Evolutionary conservation across 2,329 filamentous ascomycete species (phyloP).

Genomic region (Fonsecaea multimorphosa): DNA sequence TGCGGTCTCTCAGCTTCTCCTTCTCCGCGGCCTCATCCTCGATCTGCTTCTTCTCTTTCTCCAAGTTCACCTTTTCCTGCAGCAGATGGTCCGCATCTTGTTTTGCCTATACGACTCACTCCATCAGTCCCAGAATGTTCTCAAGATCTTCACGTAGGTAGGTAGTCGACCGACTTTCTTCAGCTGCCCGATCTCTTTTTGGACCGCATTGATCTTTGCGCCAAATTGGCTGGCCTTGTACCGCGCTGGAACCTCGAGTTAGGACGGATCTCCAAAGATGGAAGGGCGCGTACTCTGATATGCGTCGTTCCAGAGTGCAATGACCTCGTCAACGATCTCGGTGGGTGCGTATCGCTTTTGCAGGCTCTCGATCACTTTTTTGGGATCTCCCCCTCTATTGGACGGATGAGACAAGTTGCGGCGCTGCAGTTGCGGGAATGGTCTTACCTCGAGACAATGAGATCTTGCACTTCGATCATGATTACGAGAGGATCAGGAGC

Average conservation of each 20-base stretch:
- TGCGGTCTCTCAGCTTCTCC: conserved; percentile 73
- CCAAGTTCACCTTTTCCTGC: conserved; percentile 75
- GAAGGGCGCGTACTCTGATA: conserved; percentile 22
- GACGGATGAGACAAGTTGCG: conserved; percentile 16
- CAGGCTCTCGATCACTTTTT: conserved; percentile 91
- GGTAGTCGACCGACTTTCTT: conserved; percentile 69
- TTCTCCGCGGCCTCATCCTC: conserved; percentile 78
- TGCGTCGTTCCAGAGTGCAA: conserved; percentile 50
- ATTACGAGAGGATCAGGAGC: not conserved
- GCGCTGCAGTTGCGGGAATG: conserved; percentile 1
- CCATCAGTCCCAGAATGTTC: conserved; percentile 8
- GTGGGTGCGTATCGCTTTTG: conserved; percentile 78
- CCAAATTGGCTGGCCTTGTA: conserved; percentile 81
- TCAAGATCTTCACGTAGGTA: not conserved
- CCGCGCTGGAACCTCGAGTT: conserved; percentile 58
- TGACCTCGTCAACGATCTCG: conserved; percentile 88
- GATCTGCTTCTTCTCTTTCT: conserved; percentile 80
- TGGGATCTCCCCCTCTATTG: conserved; percentile 78
- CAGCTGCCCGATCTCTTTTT: conserved; percentile 88
- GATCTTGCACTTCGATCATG: conserved; percentile 80
- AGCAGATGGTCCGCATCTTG: conserved; percentile 83
- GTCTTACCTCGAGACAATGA: conserved; percentile 70
- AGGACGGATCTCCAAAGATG: conserved; percentile 17
- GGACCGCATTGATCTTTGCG: conserved; percentile 82
- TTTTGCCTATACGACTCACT: conserved; percentile 65